Evolutionary conservation across 495 filamentous ascomycete genomes (phyloP).

Genomic region (Staphylotrichum longicolle): DNA sequence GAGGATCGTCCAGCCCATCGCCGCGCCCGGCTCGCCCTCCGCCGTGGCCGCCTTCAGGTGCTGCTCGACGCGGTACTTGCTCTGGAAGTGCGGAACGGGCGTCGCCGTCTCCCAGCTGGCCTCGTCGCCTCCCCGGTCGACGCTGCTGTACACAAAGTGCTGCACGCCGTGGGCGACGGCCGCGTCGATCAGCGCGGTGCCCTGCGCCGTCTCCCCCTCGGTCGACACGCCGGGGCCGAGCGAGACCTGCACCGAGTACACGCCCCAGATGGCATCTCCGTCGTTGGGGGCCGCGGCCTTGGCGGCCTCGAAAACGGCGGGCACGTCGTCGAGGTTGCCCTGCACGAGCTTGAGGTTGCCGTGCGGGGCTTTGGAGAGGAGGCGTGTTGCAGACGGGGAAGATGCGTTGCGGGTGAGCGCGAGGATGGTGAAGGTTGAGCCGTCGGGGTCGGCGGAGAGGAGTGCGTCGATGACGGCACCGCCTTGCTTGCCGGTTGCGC

Average conservation of each 20-base stretch:
- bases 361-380: conserved; percentile 39
- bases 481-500: conserved; percentile 70
- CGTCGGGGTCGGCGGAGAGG: conserved; percentile 27
- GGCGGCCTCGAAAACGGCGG: conserved; percentile 52
- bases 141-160: conserved; percentile 67
- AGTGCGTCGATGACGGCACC: conserved; percentile 58
- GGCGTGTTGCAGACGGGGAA: conserved; percentile 48
- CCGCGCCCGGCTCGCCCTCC: conserved; percentile 21
- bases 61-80: conserved; percentile 64
- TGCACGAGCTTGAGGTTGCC: conserved; percentile 54
- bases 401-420: conserved; percentile 60
- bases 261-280: conserved; percentile 35
- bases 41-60: conserved; percentile 48
- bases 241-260: conserved; percentile 43
- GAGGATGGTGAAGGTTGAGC: conserved; percentile 41
- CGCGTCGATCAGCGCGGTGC: conserved; percentile 60
- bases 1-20: conserved; percentile 60
- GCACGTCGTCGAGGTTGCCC: conserved; percentile 57
- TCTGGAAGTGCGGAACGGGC: conserved; percentile 63
- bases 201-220: conserved; percentile 60
- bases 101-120: conserved; percentile 57
- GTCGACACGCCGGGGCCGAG: conserved; percentile 48
- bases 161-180: conserved; percentile 56
- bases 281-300: conserved; percentile 14
- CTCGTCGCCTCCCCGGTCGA: conserved; percentile 64